These are phyloP conservation scores for Metschnikowia lochheadii DNA, from an alignment of 805 yeast species.

Conservation along the genomic window DNA sequence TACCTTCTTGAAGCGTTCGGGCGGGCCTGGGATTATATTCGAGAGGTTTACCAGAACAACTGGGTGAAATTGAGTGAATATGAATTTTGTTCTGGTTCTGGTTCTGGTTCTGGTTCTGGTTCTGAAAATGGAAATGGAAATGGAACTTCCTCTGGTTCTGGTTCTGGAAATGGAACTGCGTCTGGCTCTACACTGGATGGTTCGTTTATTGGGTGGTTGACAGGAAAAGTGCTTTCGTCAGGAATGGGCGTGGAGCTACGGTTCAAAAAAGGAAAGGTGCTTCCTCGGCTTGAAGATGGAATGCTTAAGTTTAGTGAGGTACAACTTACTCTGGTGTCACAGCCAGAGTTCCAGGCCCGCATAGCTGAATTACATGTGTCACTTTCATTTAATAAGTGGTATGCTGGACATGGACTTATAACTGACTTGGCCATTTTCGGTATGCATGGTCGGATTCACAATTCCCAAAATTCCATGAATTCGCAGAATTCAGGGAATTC, in stretches of 20 bases:
- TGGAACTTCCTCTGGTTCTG: not conserved
- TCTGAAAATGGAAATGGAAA: not conserved
- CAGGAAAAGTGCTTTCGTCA: constrained; percentile 35
- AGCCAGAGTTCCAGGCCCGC: constrained; percentile 27
- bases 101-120: too few relatives aligned
- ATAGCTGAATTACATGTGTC: constrained; percentile 43
- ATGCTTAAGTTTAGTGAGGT: constrained; percentile 44
- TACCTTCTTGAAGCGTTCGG: constrained; percentile 40
- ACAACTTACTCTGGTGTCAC: constrained; percentile 8
- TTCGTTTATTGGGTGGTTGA: constrained; percentile 30
- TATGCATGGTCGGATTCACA: constrained; percentile 32
- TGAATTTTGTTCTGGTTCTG: not conserved
- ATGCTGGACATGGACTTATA: constrained; percentile 50
- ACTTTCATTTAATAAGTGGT: constrained; percentile 51
- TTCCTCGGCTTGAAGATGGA: constrained; percentile 49
- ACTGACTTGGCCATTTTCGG: constrained; percentile 48
- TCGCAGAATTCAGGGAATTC: too few relatives aligned
- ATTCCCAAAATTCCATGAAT: not conserved
- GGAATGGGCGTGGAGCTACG: constrained; percentile 36
- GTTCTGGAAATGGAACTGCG: not conserved
- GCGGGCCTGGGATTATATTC: constrained; percentile 7
- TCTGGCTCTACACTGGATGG: too few relatives aligned
- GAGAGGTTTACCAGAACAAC: too few relatives aligned
- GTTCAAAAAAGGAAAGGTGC: constrained; percentile 35
- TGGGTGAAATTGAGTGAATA: not conserved